phyloP scores from a whole-genome alignment of 495 filamentous ascomycete species.

The Hypoxylon perforatum region DNA sequence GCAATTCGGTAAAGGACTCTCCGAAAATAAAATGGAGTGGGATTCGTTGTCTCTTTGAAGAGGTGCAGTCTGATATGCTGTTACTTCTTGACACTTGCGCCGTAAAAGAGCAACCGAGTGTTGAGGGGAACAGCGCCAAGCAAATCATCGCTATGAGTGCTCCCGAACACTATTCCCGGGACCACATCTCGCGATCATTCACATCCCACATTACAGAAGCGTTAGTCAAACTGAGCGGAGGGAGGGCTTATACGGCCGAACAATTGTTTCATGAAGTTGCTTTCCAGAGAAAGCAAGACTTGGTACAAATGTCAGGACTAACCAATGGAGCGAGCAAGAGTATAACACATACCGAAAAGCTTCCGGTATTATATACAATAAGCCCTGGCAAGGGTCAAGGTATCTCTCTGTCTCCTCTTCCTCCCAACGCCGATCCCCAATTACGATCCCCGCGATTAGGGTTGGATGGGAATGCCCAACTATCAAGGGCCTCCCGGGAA shows the following conservation, averaged over 20 bases:
- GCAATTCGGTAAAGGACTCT: slow-evolving; percentile 55
- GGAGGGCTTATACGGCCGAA: slow-evolving; percentile 60
- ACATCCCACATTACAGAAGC: slow-evolving; percentile 61
- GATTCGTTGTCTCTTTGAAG: slow-evolving; percentile 61
- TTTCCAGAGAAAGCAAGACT: slow-evolving; percentile 53
- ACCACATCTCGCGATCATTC: slow-evolving; percentile 61
- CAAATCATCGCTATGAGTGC: slow-evolving; percentile 66
- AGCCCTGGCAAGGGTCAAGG: slow-evolving; percentile 60
- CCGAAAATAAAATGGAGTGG: slow-evolving; percentile 61
- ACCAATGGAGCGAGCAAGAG: slow-evolving; percentile 57
- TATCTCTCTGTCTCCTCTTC: slow-evolving; percentile 57
- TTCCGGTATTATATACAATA: slow-evolving; percentile 60
- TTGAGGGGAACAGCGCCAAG: slow-evolving; percentile 61
- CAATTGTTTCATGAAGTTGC: slow-evolving; percentile 62
- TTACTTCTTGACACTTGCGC: slow-evolving; percentile 61
- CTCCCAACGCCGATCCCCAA: slow-evolving; percentile 45
- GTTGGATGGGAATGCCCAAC: slow-evolving; percentile 49
- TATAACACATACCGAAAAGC: slow-evolving; percentile 48
- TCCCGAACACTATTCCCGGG: slow-evolving; percentile 58
- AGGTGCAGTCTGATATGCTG: slow-evolving; percentile 61
- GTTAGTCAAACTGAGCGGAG: slow-evolving; percentile 57
- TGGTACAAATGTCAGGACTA: slow-evolving; percentile 50
- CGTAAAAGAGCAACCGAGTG: slow-evolving; percentile 52
- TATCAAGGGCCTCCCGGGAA: slow-evolving; percentile 46
- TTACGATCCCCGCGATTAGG: slow-evolving; percentile 55